Evolutionary conservation across 495 filamentous ascomycete genomes (phyloP), one percentile per base, ranked within the genome.

Genomic region (Jackrogersella minutella): DNA sequence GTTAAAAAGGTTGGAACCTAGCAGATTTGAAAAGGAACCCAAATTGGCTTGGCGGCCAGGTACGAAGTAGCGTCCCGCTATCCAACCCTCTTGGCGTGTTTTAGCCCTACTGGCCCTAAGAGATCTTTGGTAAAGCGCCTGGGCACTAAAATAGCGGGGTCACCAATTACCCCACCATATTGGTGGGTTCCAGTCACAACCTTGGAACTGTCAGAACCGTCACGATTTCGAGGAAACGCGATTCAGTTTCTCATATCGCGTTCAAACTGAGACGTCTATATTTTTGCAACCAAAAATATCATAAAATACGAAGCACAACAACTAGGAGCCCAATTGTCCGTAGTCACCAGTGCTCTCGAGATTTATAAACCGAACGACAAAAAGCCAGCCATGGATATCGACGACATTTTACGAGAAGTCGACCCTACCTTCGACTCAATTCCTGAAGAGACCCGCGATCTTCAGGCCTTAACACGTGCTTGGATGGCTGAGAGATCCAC

Each of bases 401-500:
- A 91, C 77, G 91, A 95, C 78, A 94, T 97, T 68, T 87, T 97
- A 63, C 88, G 86, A 75, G 88, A 91, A 68, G 89, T 94, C 63
- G 90, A 92, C 74, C 85, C 82, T 68, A 78, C 82, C 60, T 76
- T 82, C 55, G 77, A 84, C 70, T 74, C 81, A 59, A 68, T 84
- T 14, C 83, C 84, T 10, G 81, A 79, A 14, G 87, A 88, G 61
- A 89, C 86, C 17, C 85, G 86, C 60, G 93, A 98, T 77, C 85
- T 98, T 58, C 93, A 97, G 74, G 86, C 91, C 19, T 81, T 99
- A 47, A 96, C 96, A 61, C 90, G 93, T 64, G 88, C 90, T 69
- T 99, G 93, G 93, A 86, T 97, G 57, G 90, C 92, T 47, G 95
- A 99, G 75, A 85, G 94, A 69, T 91, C 88, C 17, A 88, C 93